Base-by-base conservation (phyloP, 345 rosid genomes). In the Lagerstroemia speciosa region DNA sequence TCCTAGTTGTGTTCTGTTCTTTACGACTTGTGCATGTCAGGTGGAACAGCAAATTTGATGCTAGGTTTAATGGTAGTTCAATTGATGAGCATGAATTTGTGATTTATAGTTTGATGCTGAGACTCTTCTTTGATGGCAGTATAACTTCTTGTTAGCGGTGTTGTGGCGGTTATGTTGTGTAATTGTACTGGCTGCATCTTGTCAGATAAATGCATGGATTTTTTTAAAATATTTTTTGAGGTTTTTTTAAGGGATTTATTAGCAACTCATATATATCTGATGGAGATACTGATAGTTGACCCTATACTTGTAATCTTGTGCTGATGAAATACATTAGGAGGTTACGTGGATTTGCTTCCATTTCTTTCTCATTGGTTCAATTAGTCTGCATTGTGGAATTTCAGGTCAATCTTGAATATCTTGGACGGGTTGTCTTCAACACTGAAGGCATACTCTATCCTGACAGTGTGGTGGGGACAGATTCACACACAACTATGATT, bases 401-500 rank as follows among this genome's bases (percentile, higher is more conserved):
- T 78, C 82, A 94, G 97, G 99, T 94, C 75, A 94, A 94, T 73
- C 86, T 94, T 66, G 99, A 94, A 76, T 94, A 94, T 79, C 92
- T 94, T 74, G 99, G 97, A 75, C 81, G 99, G 46, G 96, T 94
- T 79, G 99, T 94, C 48, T 94, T 94, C 87, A 94, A 94, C 78
- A 84, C 80, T 5, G 77, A 88, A 7, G 89, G 91, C 43, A 6
- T 87, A 41, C 84, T 94, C 63, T 88, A 94, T 80, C 99, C 98
- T 24, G 99, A 94, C 74, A 94, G 99, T 38, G 99, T 91, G 64
- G 99, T 94, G 55, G 99, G 99, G 38, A 94, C 99, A 73, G 99
- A 94, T 79, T 94, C 99, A 38, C 99, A 94, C 75, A 94, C 99
- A 52, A 94, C 99, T 72, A 94, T 94, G 99, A 94, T 94, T 74